Evolutionary conservation across 129 eudicot species (phyloP), one percentile per base, ranked within the genome.

Genomic region (Escallonia rubra): DNA sequence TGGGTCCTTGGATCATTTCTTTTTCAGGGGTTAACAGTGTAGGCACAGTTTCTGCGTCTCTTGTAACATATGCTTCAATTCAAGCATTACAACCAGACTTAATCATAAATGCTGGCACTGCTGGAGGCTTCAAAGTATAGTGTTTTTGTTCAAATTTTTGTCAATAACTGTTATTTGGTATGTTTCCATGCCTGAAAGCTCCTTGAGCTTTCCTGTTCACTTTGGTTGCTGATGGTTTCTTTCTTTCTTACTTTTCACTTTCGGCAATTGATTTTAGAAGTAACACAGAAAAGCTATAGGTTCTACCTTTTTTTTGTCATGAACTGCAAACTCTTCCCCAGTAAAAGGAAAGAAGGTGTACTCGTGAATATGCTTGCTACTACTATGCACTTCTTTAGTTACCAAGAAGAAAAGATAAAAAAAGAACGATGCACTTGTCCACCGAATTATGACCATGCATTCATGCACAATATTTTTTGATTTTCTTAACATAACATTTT

Each of bases 61-160:
- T 94, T 71, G 78, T 94, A 72, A 82, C 96, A 3, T 94, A 89
- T 77, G 99, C 99, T 48, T 79, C 99, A 67, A 82, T 94, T 75
- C 97, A 89, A 67, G 83, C 96, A 23, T 77, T 94, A 65, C 59
- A 94, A 59, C 99, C 99, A 42, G 99, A 89, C 74, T 90, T 94
- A 47, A 82, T 89, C 67, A 89, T 94, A 69, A 94, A 94, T 87
- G 93, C 99, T 13, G 99, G 99, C 57, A 94, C 99, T 48, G 88
- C 93, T 71, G 99, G 99, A 72, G 99, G 96, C 48, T 94, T 94
- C 65, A 87, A 87, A 89, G 98, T 93, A 84, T 34, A 68, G 15
- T 62, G 48, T 15, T 43, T 47, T 10, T 75, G 40, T 55, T 23
- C 34, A 23, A 23, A 0, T 23, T 23, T 23, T 13, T 57, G 51